phyloP scores from a whole-genome alignment of 768 basidiomycete genomes.

The Termitomyces heimii region DNA sequence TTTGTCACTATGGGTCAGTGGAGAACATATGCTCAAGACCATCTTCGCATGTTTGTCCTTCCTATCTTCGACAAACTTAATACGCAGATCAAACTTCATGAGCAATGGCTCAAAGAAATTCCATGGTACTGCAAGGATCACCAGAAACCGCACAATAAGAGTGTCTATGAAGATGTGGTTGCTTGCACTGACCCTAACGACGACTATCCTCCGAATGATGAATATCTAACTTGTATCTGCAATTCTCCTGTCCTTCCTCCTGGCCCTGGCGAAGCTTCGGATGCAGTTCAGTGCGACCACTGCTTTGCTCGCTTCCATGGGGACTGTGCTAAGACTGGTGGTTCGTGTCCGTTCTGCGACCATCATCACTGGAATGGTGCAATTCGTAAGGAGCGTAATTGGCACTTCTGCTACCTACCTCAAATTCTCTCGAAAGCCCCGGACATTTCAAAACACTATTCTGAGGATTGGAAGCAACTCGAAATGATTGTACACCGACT shows the following conservation, averaged over 20 bases:
- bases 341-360: slow-evolving; percentile 88
- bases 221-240: slow-evolving; percentile 85
- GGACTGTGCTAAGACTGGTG: slow-evolving; percentile 80
- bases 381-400: slow-evolving; percentile 75
- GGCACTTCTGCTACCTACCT: slow-evolving; percentile 79
- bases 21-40: slow-evolving; percentile 64
- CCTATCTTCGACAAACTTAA: slow-evolving; percentile 72
- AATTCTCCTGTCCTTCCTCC: slow-evolving; percentile 71
- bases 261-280: slow-evolving; percentile 65
- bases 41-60: slow-evolving; percentile 67
- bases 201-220: slow-evolving; percentile 71
- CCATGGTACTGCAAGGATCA: slow-evolving; percentile 79
- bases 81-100: slow-evolving; percentile 58
- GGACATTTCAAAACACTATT: slow-evolving; percentile 73
- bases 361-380: slow-evolving; percentile 90
- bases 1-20: slow-evolving; percentile 72
- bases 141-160: slow-evolving; percentile 53
- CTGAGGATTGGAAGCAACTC: slow-evolving; percentile 73
- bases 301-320: slow-evolving; percentile 86
- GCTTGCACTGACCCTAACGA: slow-evolving; percentile 73
- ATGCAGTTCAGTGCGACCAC: slow-evolving; percentile 88
- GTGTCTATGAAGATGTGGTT: slow-evolving; percentile 68
- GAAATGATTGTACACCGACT: slow-evolving; percentile 76
- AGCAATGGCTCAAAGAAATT: slow-evolving; percentile 65
- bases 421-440: slow-evolving; percentile 68